Base-by-base conservation (phyloP, 225 moss, liverwort and hornwort species). In the Straminergon stramineum region DNA sequence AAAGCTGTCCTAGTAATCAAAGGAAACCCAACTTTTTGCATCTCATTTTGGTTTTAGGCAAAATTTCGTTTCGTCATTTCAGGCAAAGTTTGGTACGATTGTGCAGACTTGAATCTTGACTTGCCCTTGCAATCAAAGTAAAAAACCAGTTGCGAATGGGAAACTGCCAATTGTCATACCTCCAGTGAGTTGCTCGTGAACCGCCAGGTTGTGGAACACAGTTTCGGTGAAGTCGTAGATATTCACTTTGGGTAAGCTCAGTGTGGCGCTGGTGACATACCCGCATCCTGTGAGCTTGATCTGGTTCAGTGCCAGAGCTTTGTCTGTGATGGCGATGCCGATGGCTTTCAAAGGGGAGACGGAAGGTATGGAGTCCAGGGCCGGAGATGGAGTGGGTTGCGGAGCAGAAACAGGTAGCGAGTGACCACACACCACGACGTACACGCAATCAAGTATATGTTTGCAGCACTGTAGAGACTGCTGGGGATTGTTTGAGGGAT, bases 161-260 rank as follows among this genome's bases (percentile, higher is more conserved):
- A 67, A 67, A 67, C 52, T 66, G 67, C 18, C 34, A 28, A 56
- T 70, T 70, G 70, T 39, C 55, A 13, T 64, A 48, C 81, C 73
- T n/a, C 43, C 70, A 31, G 14, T 67, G 58, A 92, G 89, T 73
- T 89, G 86, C 89, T 92, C 90, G n/a, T 90, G 89, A 51, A 92
- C 34, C 20, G 90, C 88, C 73, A 92, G 90, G 79, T 89, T 92
- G 73, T 90, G 92, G 26, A 90, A 92, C 31, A 87, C 83, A 30
- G 71, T 78, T 66, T 92, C 92, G 17, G 86, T 92, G 52, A 53
- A 35, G 53, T 89, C 90, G 78, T 88, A 84, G 45, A 92, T 51
- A 13, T 32, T 58, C 35, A 92, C 89, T 61, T 89, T 92, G 10
- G 90, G 90, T 43, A 90, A 71, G 20, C 64, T 77, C 65, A 92